Base-by-base conservation (phyloP, 371 early-diverging fungal species). In the Syncephalastrum racemosum region DNA sequence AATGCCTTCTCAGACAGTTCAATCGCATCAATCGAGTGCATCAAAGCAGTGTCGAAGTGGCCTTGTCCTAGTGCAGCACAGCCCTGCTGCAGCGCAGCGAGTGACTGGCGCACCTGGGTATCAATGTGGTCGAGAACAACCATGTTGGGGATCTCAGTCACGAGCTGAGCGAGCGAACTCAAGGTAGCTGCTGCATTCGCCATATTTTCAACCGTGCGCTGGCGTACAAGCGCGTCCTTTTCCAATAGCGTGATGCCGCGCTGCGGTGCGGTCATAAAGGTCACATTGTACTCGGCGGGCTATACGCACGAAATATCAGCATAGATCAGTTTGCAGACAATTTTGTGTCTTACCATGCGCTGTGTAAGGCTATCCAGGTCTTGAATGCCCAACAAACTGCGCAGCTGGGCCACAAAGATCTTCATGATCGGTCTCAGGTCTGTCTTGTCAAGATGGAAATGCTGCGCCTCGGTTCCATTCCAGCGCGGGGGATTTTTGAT, bases 111-210 rank as follows among this genome's bases (percentile, higher is more conserved):
- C 47, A 89, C 89, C 68, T 84, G 72, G 15, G 66, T 71, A 45
- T 83, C 81, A 27, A 97, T 95, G 44, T 86, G 84, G 63, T 95
- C 94, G 58, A 86, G 68, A 3, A 97, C 93, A 1, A 93, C 94
- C 94, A 96, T 95, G 62, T 91, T 93, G 41, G 88, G 88, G 52
- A 94, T 81, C n/a, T 84, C 81, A 4, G 75, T 72, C 4, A 94
- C 87, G n/a, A 96, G 69, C 46, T 77, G 87, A 1, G 86, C 77
- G 13, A 97, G 75, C 1, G 96, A 94, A 19, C 78, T 74, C 7
- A 97, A 73, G 0, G 96, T 94, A 2, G 77, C 65, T 24, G 84
- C 77, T 0, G 95, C 85, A 46, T 87, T 85, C 1, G 76, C 83
- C 20, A 90, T 62, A 58, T 90, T 93, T 58, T 87, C 83, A 0